Conservation (phyloP, 106 monocot species). For the Dendrobium huoshanense region DNA sequence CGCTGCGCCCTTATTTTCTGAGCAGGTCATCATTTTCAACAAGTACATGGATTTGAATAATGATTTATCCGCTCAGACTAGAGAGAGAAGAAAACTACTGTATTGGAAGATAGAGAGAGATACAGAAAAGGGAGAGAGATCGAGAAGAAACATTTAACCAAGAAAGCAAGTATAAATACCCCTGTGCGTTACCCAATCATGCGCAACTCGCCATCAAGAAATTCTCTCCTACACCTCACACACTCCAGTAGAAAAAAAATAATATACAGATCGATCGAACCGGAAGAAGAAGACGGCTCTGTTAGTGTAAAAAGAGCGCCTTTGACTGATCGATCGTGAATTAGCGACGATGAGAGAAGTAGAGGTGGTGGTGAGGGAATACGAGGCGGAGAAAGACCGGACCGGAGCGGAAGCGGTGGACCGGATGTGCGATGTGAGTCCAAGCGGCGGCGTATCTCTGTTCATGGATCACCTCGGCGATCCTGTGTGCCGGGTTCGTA, state of each 20-base stretch:
- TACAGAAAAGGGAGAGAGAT: neutral
- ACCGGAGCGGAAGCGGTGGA: conserved; percentile 16
- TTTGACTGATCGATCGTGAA: neutral
- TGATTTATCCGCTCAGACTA: no score
- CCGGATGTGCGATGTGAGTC: conserved; percentile 26
- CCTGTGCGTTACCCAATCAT: neutral
- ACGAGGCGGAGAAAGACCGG: conserved; percentile 17
- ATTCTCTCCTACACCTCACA: neutral
- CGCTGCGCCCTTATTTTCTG: no score
- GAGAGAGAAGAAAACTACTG: no score
- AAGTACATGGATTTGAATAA: no score
- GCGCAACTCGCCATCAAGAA: neutral
- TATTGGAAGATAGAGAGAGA: neutral
- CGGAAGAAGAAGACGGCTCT: neutral
- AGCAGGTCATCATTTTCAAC: no score
- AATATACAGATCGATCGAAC: neutral
- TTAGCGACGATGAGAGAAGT: neutral
- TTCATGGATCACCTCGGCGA: conserved; percentile 61
- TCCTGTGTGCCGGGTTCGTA: conserved; percentile 50
- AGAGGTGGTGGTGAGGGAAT: conserved; percentile 15
- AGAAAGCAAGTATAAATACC: conserved; percentile 5
- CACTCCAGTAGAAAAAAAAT: neutral
- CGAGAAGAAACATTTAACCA: neutral
- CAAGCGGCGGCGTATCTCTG: conserved; percentile 32
- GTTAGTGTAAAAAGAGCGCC: neutral